These are phyloP conservation scores for Wickerhamomyces ciferrii DNA, from an alignment of 805 yeast species.

Conservation along the genomic window DNA sequence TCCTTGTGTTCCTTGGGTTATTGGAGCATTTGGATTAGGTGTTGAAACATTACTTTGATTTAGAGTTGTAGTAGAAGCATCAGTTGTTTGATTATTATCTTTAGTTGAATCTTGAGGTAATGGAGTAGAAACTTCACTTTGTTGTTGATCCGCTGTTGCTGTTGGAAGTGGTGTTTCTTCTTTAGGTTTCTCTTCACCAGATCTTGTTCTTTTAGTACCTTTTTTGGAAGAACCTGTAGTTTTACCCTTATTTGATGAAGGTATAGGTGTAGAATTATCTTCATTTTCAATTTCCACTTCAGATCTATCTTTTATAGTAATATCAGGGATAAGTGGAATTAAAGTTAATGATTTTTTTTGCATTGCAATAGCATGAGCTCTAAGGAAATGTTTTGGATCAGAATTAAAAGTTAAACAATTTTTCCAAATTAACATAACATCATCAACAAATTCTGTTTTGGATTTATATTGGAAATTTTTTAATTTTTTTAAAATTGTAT, in stretches of 20 bases:
- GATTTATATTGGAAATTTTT: slow-evolving; percentile 77
- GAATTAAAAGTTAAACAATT: slow-evolving; percentile 91
- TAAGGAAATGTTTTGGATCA: slow-evolving; percentile 86
- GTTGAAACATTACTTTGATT: neutral
- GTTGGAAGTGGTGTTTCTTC: slow-evolving; percentile 15
- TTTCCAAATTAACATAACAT: slow-evolving; percentile 90
- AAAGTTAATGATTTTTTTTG: slow-evolving; percentile 77
- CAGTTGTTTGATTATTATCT: neutral
- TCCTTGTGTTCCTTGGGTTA: neutral
- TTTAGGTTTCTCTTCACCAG: slow-evolving; percentile 28
- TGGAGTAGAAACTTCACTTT: slow-evolving; percentile 1
- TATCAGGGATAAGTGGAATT: slow-evolving; percentile 85
- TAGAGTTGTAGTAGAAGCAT: slow-evolving; percentile 1
- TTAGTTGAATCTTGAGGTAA: neutral
- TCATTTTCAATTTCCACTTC: slow-evolving; percentile 54
- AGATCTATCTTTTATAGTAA: slow-evolving; percentile 64
- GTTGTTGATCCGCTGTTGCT: slow-evolving; percentile 7
- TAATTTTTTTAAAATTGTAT: slow-evolving; percentile 87
- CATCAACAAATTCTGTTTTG: slow-evolving; percentile 90
- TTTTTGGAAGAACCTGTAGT: slow-evolving; percentile 32
- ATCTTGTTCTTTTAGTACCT: slow-evolving; percentile 33
- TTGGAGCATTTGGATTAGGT: slow-evolving; percentile 3
- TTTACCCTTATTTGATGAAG: slow-evolving; percentile 15
- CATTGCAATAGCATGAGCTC: slow-evolving; percentile 95
- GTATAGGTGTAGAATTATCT: slow-evolving; percentile 19